phyloP scores from a whole-genome alignment of 139 green algal genomes.

The Chlamydomonas sphaeroides region DNA sequence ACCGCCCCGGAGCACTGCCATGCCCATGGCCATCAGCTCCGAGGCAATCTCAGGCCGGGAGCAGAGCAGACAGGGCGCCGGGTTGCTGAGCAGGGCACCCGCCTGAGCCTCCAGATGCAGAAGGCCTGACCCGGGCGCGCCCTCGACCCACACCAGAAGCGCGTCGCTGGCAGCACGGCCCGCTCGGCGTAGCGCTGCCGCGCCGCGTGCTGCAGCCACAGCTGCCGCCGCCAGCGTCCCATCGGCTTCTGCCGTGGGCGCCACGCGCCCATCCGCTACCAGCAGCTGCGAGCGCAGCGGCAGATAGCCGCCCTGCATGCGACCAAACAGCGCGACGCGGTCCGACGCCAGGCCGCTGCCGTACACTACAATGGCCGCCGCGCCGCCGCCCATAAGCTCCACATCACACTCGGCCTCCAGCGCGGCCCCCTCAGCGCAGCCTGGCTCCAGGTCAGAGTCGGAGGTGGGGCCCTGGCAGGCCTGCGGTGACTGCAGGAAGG shows the following conservation, averaged over 20 bases:
- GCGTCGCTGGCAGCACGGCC: not conserved
- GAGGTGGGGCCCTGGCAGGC: no score
- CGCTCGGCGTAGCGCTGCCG: not conserved
- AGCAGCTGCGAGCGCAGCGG: not conserved
- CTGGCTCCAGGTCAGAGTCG: no score
- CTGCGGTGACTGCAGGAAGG: not conserved
- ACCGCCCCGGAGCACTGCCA: no score
- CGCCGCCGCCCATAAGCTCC: not conserved
- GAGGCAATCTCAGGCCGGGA: no score
- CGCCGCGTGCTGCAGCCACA: not conserved
- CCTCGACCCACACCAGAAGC: not conserved
- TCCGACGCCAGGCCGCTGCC: not conserved
- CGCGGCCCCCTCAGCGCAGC: no score
- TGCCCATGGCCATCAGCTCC: no score
- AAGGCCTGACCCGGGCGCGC: not conserved
- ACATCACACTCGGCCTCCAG: no score
- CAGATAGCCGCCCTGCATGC: constrained; percentile 30
- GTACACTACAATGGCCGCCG: not conserved
- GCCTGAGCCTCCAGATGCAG: constrained; percentile 24
- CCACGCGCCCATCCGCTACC: not conserved
- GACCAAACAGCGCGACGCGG: not conserved
- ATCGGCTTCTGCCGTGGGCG: not conserved
- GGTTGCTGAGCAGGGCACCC: no score
- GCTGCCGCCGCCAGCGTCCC: not conserved
- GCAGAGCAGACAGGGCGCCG: no score